A percentile compares a stretch with the other conserved stretches of the same genome.
Conservation (phyloP, 108 stramenopile species). For the Pseudonitzschia multiseries region DNA sequence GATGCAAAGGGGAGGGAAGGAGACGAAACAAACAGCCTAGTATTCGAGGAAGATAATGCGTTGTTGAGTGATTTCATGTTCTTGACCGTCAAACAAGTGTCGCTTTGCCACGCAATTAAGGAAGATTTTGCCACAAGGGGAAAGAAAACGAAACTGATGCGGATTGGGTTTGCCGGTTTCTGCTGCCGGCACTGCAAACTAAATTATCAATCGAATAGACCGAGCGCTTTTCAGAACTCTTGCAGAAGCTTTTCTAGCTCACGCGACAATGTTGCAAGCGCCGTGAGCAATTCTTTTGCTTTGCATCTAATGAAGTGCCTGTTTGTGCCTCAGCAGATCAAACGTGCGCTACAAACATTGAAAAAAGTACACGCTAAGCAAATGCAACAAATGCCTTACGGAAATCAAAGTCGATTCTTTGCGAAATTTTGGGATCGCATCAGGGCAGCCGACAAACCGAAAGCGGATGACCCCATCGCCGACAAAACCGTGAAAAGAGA, state of each 20-base stretch:
- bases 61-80: constrained; percentile 47
- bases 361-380: constrained; percentile 49
- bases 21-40: constrained; percentile 19
- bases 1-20: constrained; percentile 31
- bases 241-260: constrained; percentile 54
- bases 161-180: constrained; percentile 57
- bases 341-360: constrained; percentile 35
- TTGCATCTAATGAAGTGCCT: constrained; percentile 51
- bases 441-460: constrained; percentile 36
- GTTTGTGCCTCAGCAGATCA: constrained; percentile 27
- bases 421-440: constrained; percentile 48
- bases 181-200: constrained; percentile 55
- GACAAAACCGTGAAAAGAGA: not conserved
- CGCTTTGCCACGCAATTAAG: constrained; percentile 43
- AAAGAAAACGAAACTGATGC: constrained; percentile 51
- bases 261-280: constrained; percentile 47
- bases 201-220: not conserved
- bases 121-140: constrained; percentile 46
- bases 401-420: constrained; percentile 49
- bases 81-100: constrained; percentile 47
- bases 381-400: constrained; percentile 45
- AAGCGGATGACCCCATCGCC: constrained; percentile 11
- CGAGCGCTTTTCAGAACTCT: constrained; percentile 10
- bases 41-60: constrained; percentile 20
- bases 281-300: constrained; percentile 50